A percentile compares a stretch with the other conserved stretches of the same genome.
phyloP scores from a whole-genome alignment of 768 basidiomycete genomes.

The Coprinellus micaceus region DNA sequence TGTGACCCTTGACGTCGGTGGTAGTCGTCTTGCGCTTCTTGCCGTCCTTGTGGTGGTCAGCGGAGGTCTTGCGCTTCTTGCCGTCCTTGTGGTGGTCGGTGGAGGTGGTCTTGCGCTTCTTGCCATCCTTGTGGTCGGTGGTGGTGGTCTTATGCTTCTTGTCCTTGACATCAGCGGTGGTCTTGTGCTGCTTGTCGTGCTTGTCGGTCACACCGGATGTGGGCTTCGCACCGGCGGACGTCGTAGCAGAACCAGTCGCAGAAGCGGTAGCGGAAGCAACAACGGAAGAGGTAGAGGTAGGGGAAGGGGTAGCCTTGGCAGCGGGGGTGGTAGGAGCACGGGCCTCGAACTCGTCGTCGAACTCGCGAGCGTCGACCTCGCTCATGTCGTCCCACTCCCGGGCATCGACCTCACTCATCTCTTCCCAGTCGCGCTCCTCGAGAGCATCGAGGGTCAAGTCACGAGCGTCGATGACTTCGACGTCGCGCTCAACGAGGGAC shows the following conservation, averaged over 20 bases:
- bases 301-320: neutral
- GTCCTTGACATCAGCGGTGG: neutral
- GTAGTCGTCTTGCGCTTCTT: neutral
- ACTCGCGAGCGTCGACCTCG: neutral
- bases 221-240: neutral
- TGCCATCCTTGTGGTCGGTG: neutral
- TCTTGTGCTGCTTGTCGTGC: neutral
- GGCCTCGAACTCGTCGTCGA: constrained; percentile 1
- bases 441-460: neutral
- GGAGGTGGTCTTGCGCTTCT: neutral
- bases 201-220: neutral
- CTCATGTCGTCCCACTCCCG: neutral
- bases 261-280: neutral
- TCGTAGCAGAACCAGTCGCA: neutral
- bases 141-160: neutral
- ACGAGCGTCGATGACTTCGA: neutral
- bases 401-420: neutral
- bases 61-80: no score
- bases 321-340: neutral
- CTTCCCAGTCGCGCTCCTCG: no score
- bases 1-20: neutral
- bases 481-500: neutral
- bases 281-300: neutral
- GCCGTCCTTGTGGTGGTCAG: neutral
- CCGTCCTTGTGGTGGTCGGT: no score